phyloP scores from a whole-genome alignment of 2,329 filamentous ascomycete species.

The Pseudogymnoascus sp. region DNA sequence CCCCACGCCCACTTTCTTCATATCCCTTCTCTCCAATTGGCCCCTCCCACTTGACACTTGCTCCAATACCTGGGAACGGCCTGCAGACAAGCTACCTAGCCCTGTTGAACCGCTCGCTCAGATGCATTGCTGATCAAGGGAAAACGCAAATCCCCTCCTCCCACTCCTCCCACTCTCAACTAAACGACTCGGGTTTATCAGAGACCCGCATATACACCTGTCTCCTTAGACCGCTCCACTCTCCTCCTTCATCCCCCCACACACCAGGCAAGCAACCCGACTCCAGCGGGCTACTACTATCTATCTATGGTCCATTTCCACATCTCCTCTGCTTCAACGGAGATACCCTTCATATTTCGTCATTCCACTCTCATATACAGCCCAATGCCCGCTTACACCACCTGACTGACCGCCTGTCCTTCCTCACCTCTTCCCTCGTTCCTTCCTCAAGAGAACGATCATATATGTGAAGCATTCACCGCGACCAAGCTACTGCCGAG shows the following conservation, averaged over 20 bases:
- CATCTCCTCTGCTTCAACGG: conserved; percentile 1
- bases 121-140: background rate
- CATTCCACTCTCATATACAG: conserved; percentile 3
- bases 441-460: background rate
- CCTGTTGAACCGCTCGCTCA: background rate
- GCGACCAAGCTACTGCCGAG: conserved; percentile 3
- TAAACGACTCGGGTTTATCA: background rate
- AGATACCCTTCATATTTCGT: conserved; percentile 2
- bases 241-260: conserved; percentile 1
- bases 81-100: conserved; percentile 1
- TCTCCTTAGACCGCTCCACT: background rate
- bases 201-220: conserved; percentile 1
- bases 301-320: conserved; percentile 5
- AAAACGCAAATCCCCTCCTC: background rate
- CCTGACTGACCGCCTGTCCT: conserved; percentile 5
- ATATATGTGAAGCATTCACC: background rate
- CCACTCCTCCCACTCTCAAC: background rate
- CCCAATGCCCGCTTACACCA: background rate
- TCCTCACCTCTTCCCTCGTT: background rate
- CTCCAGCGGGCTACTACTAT: conserved; percentile 1
- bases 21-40: background rate
- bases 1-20: conserved; percentile 1
- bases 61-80: background rate
- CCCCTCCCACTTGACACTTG: background rate
- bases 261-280: background rate